These are phyloP conservation scores for Penicillium nordicum DNA, from an alignment of 2,329 filamentous ascomycete species.

Conservation along the genomic window DNA sequence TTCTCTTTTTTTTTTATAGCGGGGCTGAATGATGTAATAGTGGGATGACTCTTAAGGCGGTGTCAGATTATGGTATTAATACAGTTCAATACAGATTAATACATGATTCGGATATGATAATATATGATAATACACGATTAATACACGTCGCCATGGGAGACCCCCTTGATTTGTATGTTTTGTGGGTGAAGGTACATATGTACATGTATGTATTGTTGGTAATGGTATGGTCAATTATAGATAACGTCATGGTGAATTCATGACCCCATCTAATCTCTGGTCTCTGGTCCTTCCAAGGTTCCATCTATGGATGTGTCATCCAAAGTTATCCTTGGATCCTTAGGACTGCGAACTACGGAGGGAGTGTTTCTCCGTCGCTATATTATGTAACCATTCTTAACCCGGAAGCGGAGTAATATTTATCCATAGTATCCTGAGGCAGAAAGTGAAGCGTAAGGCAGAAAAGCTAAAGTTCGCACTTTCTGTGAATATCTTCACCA, in stretches of 20 bases:
- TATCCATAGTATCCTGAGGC: background rate
- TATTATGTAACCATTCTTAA: background rate
- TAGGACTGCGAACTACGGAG: background rate
- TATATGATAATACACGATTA: background rate
- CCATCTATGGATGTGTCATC: no score
- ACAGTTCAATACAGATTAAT: background rate
- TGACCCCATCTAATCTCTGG: background rate
- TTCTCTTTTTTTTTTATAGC: conserved; percentile 13
- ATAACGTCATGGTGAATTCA: conserved; percentile 19
- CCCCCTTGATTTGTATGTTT: background rate
- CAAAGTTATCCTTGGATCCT: no score
- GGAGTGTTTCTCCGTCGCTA: background rate
- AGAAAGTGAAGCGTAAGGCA: background rate
- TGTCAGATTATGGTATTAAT: background rate
- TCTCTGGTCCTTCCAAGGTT: no score
- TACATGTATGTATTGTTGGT: no score
- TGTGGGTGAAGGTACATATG: no score
- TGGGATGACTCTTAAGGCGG: conserved; percentile 10
- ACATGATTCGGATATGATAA: background rate
- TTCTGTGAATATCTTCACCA: background rate
- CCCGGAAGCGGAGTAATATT: background rate
- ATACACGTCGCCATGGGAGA: background rate
- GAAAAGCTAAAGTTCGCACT: background rate
- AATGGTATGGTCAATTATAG: background rate
- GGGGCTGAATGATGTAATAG: conserved; percentile 29